Percentiles rank a stretch among this genome's conserved stretches.
These are phyloP conservation scores for Helianthus annuus DNA, from an alignment of 129 eudicot genomes.

Conservation along the genomic window HanXRQr2.0-SUNRISE NC_035441.2:156829911-156830410, in stretches of 20 bases:
- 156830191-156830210: background rate
- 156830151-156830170: constrained; percentile 57
- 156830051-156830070: constrained; percentile 51
- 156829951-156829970: constrained; percentile 76
- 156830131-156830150: constrained; percentile 95
- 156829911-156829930: constrained; percentile 52
- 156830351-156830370: no score
- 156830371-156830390: no score
- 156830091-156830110: constrained; percentile 88
- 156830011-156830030: constrained; percentile 87
- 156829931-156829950: constrained; percentile 72
- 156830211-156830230: background rate
- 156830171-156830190: background rate
- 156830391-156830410: no score
- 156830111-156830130: constrained; percentile 68
- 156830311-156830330: no score
- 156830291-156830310: background rate
- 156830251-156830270: constrained; percentile 9
- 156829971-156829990: constrained; percentile 73
- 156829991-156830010: constrained; percentile 79
- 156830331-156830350: no score
- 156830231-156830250: background rate
- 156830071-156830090: constrained; percentile 85
- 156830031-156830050: constrained; percentile 67
- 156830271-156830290: background rate